phyloP scores from a whole-genome alignment of 352 stramenopile genomes.

The Halophytophthora polymorphica region DNA sequence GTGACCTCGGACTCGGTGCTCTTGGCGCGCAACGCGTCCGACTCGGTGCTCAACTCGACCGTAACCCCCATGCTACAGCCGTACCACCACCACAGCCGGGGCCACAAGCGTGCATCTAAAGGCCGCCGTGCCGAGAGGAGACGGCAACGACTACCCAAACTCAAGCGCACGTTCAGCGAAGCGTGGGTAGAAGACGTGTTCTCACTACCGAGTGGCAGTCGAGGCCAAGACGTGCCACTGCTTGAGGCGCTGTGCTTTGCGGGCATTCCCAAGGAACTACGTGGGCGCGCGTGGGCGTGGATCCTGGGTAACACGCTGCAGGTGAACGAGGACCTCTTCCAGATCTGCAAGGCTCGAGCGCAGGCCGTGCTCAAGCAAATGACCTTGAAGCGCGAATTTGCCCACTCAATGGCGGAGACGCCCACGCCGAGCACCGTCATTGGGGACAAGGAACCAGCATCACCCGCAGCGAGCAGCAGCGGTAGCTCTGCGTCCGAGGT shows the following conservation, averaged over 20 bases:
- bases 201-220: conserved; percentile 28
- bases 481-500: conserved; percentile 24
- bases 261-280: conserved; percentile 80
- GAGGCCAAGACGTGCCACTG: conserved; percentile 21
- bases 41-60: conserved; percentile 28
- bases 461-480: conserved; percentile 28
- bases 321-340: conserved; percentile 84
- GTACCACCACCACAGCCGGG: conserved; percentile 17
- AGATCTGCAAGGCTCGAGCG: conserved; percentile 73
- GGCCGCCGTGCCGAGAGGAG: conserved; percentile 61
- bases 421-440: conserved; percentile 16
- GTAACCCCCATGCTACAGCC: conserved; percentile 14
- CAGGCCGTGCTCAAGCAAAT: conserved; percentile 78
- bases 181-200: conserved; percentile 76
- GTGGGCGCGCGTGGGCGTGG: conserved; percentile 76
- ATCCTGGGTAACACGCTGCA: conserved; percentile 80
- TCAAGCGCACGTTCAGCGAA: conserved; percentile 75
- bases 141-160: conserved; percentile 51
- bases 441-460: conserved; percentile 22
- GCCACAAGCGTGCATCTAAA: conserved; percentile 48
- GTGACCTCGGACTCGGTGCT: conserved; percentile 20
- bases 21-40: conserved; percentile 39
- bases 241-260: conserved; percentile 76
- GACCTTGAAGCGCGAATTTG: conserved; percentile 58
- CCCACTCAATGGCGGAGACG: conserved; percentile 25